Percentiles rank a stretch among this genome's conserved stretches.
Evolutionary conservation across 805 yeast genomes (phyloP).

Genomic region (Candida broadrunensis): DNA sequence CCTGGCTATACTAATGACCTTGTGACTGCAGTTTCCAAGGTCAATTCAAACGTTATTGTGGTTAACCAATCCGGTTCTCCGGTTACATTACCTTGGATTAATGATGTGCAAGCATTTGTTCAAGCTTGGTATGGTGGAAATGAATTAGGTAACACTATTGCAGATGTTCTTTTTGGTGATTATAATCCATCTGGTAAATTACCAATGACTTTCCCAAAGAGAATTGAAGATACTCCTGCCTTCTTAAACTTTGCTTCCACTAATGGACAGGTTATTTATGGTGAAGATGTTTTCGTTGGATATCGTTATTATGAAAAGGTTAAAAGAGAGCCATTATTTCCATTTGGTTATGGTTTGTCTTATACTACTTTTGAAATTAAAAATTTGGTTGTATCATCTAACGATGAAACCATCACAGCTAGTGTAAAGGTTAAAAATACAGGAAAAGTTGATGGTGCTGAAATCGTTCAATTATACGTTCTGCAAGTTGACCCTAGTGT

Average conservation of each 20-base stretch:
- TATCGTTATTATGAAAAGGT: constrained; percentile 58
- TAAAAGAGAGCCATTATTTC: constrained; percentile 48
- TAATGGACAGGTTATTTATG: constrained; percentile 35
- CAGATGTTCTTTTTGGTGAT: constrained; percentile 59
- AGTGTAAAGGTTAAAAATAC: constrained; percentile 45
- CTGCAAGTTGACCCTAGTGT: constrained; percentile 31
- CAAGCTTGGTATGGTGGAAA: constrained; percentile 46
- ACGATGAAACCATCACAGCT: constrained; percentile 25
- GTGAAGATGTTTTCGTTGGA: constrained; percentile 66
- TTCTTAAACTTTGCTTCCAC: constrained; percentile 26
- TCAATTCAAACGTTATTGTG: constrained; percentile 25
- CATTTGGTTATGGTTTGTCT: constrained; percentile 64
- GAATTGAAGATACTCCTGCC: constrained; percentile 23
- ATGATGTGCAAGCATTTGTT: constrained; percentile 44
- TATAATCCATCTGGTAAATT: constrained; percentile 59
- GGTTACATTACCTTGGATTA: constrained; percentile 28
- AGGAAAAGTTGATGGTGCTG: constrained; percentile 49
- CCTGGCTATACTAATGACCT: constrained; percentile 26
- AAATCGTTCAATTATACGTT: constrained; percentile 55
- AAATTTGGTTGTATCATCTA: constrained; percentile 29
- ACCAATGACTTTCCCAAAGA: constrained; percentile 22
- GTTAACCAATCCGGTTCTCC: constrained; percentile 35
- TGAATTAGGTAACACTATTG: constrained; percentile 58
- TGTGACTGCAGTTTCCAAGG: constrained; percentile 22
- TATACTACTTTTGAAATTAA: constrained; percentile 48